Evolutionary conservation across 441 rosid genomes (phyloP).

Genomic region (Populus tomentosa): DNA sequence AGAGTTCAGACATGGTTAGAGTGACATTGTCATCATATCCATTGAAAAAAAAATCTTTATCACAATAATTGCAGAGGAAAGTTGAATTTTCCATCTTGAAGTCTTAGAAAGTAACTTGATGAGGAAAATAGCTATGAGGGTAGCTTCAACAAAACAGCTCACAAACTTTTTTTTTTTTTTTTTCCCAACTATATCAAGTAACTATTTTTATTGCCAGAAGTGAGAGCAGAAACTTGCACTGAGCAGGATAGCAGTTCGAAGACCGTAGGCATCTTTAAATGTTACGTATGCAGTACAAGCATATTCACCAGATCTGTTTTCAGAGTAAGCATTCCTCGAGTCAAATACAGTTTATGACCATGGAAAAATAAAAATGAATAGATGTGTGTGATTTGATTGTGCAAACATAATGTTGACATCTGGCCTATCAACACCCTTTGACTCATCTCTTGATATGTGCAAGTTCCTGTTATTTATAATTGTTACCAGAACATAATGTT

Average conservation of each 20-base stretch:
- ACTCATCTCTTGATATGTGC: background rate
- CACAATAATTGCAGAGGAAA: background rate
- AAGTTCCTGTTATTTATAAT: background rate
- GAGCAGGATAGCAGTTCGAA: conserved; percentile 80
- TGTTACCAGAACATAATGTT: background rate
- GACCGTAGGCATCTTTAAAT: conserved; percentile 61
- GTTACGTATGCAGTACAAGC: conserved; percentile 74
- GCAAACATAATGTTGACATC: background rate
- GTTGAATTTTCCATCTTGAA: background rate
- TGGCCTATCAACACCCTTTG: background rate
- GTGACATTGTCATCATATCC: background rate
- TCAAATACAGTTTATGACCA: background rate
- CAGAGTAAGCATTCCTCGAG: conserved; percentile 6
- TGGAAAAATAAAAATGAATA: background rate
- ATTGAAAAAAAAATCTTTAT: too few species aligned
- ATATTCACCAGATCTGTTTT: conserved; percentile 49
- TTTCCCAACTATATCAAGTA: background rate
- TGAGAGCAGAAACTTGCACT: conserved; percentile 44
- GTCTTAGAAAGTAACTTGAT: background rate
- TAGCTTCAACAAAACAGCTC: background rate
- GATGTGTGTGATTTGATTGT: background rate
- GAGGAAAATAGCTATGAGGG: background rate
- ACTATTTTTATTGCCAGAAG: background rate
- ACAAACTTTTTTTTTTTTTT: background rate
- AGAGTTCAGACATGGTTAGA: background rate